These are phyloP conservation scores for Russula abietina DNA, from an alignment of 768 basidiomycete genomes.

Conservation along the genomic window DNA sequence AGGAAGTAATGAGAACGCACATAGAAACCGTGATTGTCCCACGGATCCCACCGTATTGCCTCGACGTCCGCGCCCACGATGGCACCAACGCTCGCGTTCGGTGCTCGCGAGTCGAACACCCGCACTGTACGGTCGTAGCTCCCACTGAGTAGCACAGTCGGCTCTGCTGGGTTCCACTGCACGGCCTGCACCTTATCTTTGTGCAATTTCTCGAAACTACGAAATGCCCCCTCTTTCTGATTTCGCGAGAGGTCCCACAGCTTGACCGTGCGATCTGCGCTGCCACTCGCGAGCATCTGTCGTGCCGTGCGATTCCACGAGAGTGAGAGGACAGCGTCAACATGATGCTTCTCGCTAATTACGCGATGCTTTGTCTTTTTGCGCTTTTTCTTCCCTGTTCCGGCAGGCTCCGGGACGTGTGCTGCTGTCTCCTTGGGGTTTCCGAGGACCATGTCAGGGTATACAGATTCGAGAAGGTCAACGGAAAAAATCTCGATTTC, in stretches of 20 bases:
- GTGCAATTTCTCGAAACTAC: constrained; percentile 76
- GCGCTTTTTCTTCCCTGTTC: constrained; percentile 96
- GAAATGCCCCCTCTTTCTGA: constrained; percentile 58
- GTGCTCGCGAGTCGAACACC: constrained; percentile 86
- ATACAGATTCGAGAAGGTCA: constrained; percentile 89
- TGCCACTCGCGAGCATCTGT: constrained; percentile 87
- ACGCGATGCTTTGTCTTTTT: constrained; percentile 73
- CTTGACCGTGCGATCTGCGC: constrained; percentile 94
- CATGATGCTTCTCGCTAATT: constrained; percentile 65
- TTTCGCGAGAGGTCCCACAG: constrained; percentile 89
- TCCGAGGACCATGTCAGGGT: constrained; percentile 87
- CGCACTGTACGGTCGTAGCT: constrained; percentile 94
- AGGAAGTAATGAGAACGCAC: constrained; percentile 40
- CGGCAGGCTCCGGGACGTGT: constrained; percentile 69
- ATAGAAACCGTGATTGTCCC: constrained; percentile 82
- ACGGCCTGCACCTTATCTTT: constrained; percentile 96
- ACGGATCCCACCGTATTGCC: constrained; percentile 92
- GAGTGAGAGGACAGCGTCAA: constrained; percentile 88
- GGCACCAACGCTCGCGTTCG: constrained; percentile 76
- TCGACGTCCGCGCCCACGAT: constrained; percentile 89
- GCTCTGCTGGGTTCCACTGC: constrained; percentile 88
- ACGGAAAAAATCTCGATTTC: constrained; percentile 99
- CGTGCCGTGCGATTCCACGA: constrained; percentile 89
- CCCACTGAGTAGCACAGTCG: constrained; percentile 86
- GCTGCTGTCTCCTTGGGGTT: constrained; percentile 78